Evolutionary conservation across 768 basidiomycete species (phyloP), one percentile per base, ranked within the genome.

Genomic region (Rhodotorula graminis): DNA sequence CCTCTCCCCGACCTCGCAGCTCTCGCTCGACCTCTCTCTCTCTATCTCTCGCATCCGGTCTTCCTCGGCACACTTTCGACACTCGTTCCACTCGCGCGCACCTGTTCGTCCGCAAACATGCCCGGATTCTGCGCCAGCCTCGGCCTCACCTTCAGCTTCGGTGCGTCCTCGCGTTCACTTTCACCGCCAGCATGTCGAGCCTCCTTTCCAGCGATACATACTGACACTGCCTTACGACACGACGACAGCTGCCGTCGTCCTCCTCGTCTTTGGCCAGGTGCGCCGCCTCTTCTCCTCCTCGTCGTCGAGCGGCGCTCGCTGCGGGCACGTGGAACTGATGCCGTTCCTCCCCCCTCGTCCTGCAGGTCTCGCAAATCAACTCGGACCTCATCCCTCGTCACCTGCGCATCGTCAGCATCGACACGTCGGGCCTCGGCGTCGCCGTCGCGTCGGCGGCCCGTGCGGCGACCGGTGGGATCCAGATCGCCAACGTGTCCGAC

Each of bases 311-410:
- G 4, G 37, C 37, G 4, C 37, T 37, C 37, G 37, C n/a, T n/a
- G n/a, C n/a, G 9, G 37, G 37, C 37, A 37, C 37, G 37, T 37
- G 5, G 37, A 37, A 9, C 50, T 14, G 11, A 6, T 53, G 37
- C 3, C 46, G 12, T 19, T 31, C n/a, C 40, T 23, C 25, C 40
- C 25, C 11, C 19, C 40, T 25, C 59, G n/a, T 5, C 40, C 27
- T 31, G 33, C 52, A 74, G 73, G 74, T 77, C 53, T 50, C 68
- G 11, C 76, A 77, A 64, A 70, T 77, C 61, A 72, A 59, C 63
- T 33, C 63, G 46, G 62, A 61, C 63, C 60, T 72, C 25, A 68
- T 77, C 60, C 74, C 76, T 9, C 64, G 74, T 0, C 71, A 75
- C 61, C 60, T 77, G 29, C 69, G 71, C 21, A 67, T 77, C 69